Conservation (phyloP, 768 basidiomycete genomes). For the Lentinula aciculospora region DNA sequence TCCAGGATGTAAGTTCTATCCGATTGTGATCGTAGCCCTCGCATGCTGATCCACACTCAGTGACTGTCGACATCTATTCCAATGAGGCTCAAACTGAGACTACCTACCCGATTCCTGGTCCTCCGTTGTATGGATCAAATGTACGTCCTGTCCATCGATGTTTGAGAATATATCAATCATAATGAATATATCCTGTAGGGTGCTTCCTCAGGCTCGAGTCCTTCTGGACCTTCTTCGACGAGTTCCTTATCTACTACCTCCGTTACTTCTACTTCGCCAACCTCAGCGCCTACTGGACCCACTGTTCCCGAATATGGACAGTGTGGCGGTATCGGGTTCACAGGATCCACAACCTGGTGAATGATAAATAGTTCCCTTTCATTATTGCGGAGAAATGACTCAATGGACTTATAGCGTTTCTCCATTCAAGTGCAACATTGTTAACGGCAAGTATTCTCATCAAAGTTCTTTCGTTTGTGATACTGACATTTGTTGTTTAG, state of each 20-base stretch:
- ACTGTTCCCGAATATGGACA: constrained; percentile 32
- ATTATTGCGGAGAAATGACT: neutral
- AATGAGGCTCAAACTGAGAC: constrained; percentile 30
- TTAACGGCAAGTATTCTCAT: constrained; percentile 24
- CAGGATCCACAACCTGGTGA: constrained; percentile 35
- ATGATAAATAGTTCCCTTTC: constrained; percentile 8
- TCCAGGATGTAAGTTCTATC: constrained; percentile 31
- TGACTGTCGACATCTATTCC: constrained; percentile 32
- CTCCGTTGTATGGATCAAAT: constrained; percentile 27
- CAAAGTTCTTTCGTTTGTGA: neutral
- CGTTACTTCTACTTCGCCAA: constrained; percentile 2
- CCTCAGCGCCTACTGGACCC: constrained; percentile 19
- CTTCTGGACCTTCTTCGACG: neutral
- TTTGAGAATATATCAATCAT: neutral
- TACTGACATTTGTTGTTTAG: constrained; percentile 11
- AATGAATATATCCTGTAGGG: neutral
- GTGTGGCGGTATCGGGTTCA: constrained; percentile 36
- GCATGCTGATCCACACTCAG: neutral
- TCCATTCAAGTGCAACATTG: constrained; percentile 28
- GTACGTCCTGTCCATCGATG: neutral
- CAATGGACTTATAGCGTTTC: constrained; percentile 19
- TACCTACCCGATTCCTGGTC: constrained; percentile 39
- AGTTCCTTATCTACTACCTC: neutral
- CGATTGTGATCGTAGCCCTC: neutral
- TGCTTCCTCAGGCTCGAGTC: constrained; percentile 4